Conservation (phyloP, 192 early-diverging fungal species). For the Powellomyces hirtus region DNA sequence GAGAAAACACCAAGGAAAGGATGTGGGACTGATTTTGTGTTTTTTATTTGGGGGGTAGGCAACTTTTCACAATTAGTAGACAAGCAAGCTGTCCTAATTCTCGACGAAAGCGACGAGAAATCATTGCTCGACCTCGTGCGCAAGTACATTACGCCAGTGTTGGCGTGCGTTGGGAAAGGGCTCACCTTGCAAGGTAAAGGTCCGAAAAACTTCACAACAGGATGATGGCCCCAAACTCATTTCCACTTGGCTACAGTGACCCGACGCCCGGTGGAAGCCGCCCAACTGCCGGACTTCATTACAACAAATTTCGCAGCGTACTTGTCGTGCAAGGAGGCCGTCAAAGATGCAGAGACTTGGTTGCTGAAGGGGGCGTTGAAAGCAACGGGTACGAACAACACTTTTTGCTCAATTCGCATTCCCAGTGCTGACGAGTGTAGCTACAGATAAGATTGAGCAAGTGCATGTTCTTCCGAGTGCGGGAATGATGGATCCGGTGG, state of each 20-base stretch:
- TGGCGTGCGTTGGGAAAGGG: background rate
- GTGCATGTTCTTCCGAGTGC: background rate
- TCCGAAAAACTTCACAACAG: background rate
- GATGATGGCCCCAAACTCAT: background rate
- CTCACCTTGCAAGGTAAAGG: background rate
- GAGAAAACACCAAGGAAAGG: too few species aligned
- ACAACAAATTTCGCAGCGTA: constrained; percentile 8
- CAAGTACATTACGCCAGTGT: constrained; percentile 11
- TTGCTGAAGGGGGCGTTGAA: background rate
- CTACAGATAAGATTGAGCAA: background rate
- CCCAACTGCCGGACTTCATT: background rate
- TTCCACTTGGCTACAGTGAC: background rate
- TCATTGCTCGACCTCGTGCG: background rate
- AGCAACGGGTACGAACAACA: background rate
- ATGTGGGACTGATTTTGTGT: too few species aligned
- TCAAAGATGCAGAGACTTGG: background rate
- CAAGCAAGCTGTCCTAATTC: background rate
- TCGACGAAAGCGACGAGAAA: constrained; percentile 11
- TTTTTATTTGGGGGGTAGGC: too few species aligned
- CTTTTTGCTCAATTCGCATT: too few species aligned
- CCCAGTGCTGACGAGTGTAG: too few species aligned
- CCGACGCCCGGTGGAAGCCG: background rate
- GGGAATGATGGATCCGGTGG: constrained; percentile 8
- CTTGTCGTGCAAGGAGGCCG: background rate
- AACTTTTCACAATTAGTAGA: background rate